Evolutionary conservation across 2,329 filamentous ascomycete genomes (phyloP).

Genomic region (Paecilomyces variotii): DNA sequence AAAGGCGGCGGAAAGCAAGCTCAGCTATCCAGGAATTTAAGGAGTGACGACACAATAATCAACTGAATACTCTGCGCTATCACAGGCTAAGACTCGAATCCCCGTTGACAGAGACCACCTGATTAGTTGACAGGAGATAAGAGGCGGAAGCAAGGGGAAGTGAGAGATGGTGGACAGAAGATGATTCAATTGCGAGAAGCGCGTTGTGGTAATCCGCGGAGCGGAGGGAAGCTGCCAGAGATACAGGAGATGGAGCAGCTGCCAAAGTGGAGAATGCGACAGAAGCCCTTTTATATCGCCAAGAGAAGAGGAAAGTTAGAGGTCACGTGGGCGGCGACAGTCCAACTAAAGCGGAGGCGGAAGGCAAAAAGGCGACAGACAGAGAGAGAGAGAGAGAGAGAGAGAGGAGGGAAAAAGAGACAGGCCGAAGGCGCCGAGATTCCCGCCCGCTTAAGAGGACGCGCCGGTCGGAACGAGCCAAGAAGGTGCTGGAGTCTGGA

Average conservation of each 20-base stretch:
- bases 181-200: neutral
- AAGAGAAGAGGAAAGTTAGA: conserved; percentile 24
- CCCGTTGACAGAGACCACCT: conserved; percentile 13
- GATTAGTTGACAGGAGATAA: conserved; percentile 17
- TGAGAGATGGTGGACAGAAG: conserved; percentile 4
- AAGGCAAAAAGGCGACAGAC: conserved; percentile 7
- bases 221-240: conserved; percentile 8
- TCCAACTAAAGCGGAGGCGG: conserved; percentile 15
- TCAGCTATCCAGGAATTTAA: conserved; percentile 17
- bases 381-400: conserved; percentile 3
- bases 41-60: conserved; percentile 18
- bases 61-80: conserved; percentile 28
- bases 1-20: conserved; percentile 10
- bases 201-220: neutral
- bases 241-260: conserved; percentile 15
- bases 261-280: conserved; percentile 30
- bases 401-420: conserved; percentile 2
- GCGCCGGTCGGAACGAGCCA: neutral
- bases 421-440: conserved; percentile 9
- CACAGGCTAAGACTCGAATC: conserved; percentile 18
- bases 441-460: neutral
- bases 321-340: conserved; percentile 30
- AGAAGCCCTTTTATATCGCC: conserved; percentile 36
- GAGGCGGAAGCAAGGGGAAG: conserved; percentile 2
- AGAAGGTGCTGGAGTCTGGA: neutral